These are phyloP conservation scores for Liriodendron chinense DNA, from an alignment of 164 flowering plant genomes.

Conservation along the genomic window DNA sequence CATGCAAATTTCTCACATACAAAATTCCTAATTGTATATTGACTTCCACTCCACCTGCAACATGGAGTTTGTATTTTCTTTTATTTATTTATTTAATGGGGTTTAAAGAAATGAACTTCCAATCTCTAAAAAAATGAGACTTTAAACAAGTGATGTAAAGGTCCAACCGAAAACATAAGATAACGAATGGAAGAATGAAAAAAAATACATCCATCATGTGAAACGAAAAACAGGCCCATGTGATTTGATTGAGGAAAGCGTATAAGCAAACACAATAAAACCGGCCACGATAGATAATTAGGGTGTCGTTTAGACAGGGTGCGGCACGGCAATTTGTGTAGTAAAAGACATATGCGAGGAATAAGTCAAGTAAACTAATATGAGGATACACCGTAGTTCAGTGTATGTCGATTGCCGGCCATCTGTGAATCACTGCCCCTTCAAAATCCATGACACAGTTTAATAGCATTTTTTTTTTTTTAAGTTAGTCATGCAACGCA, in stretches of 20 bases:
- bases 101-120: constrained; percentile 8
- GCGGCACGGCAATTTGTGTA: neutral
- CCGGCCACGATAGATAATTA: neutral
- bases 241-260: constrained; percentile 42
- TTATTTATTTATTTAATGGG: neutral
- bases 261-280: constrained; percentile 8
- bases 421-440: too few relatives aligned
- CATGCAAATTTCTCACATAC: neutral
- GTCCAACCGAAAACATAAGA: constrained; percentile 26
- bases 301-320: neutral
- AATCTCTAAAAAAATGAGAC: constrained; percentile 12
- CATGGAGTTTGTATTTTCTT: constrained; percentile 19
- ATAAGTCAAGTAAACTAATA: neutral
- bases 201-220: constrained; percentile 9
- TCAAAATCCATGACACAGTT: too few relatives aligned
- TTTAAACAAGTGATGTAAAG: constrained; percentile 27
- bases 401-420: neutral
- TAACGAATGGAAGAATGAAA: neutral
- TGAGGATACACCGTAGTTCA: neutral
- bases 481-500: too few relatives aligned
- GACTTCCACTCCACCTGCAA: constrained; percentile 18
- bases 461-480: too few relatives aligned
- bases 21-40: neutral
- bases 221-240: constrained; percentile 43
- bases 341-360: neutral